These are phyloP conservation scores for Stephania japonica DNA, from an alignment of 164 flowering plant genomes.

Conservation along the genomic window DNA sequence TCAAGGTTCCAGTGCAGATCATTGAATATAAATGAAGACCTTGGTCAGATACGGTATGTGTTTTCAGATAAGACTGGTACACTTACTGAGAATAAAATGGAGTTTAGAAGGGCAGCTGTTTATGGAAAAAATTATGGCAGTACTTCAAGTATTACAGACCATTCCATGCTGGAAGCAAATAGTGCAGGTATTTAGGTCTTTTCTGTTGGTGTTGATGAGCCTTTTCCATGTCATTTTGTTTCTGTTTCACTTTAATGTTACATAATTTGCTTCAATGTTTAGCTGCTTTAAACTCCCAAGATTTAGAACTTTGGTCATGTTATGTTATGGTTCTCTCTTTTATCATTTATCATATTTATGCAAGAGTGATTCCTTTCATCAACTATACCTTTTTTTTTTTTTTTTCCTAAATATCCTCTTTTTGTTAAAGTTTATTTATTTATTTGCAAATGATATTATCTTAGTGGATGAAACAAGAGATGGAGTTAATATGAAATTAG, in stretches of 20 bases:
- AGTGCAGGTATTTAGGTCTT: conserved; percentile 18
- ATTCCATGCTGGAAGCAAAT: conserved; percentile 27
- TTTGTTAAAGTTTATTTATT: not conserved
- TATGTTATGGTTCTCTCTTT: not conserved
- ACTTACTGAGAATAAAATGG: conserved; percentile 93
- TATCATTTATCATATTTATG: not conserved
- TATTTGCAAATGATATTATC: not conserved
- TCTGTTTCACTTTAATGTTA: not conserved
- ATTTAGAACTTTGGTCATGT: not conserved
- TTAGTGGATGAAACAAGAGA: too few species aligned
- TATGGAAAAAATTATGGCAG: conserved; percentile 53
- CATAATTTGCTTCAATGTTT: not conserved
- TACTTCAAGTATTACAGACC: conserved; percentile 20
- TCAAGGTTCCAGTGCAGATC: conserved; percentile 94
- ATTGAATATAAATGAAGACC: conserved; percentile 87
- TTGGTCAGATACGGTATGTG: conserved; percentile 84
- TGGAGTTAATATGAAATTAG: too few species aligned
- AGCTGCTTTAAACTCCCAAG: not conserved
- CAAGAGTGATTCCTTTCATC: not conserved
- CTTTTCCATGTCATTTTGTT: not conserved
- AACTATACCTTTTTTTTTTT: not conserved
- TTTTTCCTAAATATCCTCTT: not conserved
- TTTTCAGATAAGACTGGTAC: conserved; percentile 94
- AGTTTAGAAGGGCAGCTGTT: conserved; percentile 67
- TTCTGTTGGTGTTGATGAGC: conserved; percentile 1